A percentile compares a stretch with the other conserved stretches of the same genome.
phyloP scores from a whole-genome alignment of 495 filamentous ascomycete genomes.

The Aspergillus funiculosus region DNA sequence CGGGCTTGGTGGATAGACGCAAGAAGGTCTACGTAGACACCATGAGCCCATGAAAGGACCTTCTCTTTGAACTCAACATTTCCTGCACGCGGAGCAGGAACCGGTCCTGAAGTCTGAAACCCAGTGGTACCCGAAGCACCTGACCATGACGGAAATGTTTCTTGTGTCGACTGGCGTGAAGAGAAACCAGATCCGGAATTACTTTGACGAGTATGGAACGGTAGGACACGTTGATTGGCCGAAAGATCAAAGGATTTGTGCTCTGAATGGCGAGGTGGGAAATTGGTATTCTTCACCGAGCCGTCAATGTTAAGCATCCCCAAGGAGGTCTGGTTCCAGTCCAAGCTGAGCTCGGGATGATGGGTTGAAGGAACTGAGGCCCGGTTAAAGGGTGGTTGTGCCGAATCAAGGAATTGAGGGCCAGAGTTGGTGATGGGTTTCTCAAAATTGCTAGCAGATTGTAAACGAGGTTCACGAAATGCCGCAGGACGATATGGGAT shows the following conservation, averaged over 20 bases:
- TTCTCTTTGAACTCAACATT: slow-evolving; percentile 73
- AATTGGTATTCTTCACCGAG: slow-evolving; percentile 33
- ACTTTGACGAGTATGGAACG: slow-evolving; percentile 29
- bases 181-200: slow-evolving; percentile 17
- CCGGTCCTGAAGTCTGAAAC: slow-evolving; percentile 21
- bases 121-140: slow-evolving; percentile 15
- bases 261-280: slow-evolving; percentile 41
- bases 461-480: slow-evolving; percentile 53
- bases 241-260: slow-evolving; percentile 23
- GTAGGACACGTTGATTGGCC: slow-evolving; percentile 23
- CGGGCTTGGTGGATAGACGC: slow-evolving; percentile 62
- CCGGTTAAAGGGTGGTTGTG: slow-evolving; percentile 27
- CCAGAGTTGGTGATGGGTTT: slow-evolving; percentile 17
- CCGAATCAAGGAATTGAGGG: slow-evolving; percentile 27
- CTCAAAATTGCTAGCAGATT: slow-evolving; percentile 21
- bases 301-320: slow-evolving; percentile 25
- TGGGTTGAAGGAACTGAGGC: slow-evolving; percentile 23
- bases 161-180: slow-evolving; percentile 19
- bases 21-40: slow-evolving; percentile 81
- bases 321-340: slow-evolving; percentile 31
- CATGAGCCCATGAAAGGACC: slow-evolving; percentile 76
- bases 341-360: slow-evolving; percentile 21
- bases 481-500: slow-evolving; percentile 69
- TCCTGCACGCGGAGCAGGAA: slow-evolving; percentile 19
- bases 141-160: slow-evolving; percentile 25